phyloP scores from a whole-genome alignment of 1,284 basidiomycete genomes.

The Earliella scabrosa region DNA sequence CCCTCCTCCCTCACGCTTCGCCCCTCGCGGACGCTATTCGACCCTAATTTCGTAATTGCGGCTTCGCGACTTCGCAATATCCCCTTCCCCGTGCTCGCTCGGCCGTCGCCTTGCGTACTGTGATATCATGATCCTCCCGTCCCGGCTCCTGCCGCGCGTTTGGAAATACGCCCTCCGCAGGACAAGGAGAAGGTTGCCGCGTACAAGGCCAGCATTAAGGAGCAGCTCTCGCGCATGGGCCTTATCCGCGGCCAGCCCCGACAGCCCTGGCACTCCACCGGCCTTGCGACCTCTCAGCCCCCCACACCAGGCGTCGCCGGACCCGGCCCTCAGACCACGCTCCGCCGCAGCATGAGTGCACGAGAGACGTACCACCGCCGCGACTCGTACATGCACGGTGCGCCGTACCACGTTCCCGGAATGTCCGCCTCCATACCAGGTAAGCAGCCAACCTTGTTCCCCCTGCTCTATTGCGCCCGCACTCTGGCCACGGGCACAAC shows the following conservation, averaged over 20 bases:
- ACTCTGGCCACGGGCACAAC: too few species aligned
- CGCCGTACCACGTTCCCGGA: conserved; percentile 20
- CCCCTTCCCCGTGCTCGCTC: not conserved
- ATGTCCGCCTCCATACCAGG: conserved; percentile 17
- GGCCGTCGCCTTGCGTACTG: not conserved
- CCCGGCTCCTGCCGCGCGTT: not conserved
- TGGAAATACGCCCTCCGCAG: conserved; percentile 48
- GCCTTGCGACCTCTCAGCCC: conserved; percentile 17
- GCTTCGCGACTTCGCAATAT: not conserved
- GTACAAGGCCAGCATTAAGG: conserved; percentile 84
- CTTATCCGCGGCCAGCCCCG: conserved; percentile 81
- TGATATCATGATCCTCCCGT: not conserved
- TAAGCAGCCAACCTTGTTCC: conserved; percentile 16
- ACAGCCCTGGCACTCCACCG: conserved; percentile 27
- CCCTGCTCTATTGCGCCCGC: not conserved
- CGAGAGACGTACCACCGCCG: conserved; percentile 21
- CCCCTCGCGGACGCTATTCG: conserved; percentile 2
- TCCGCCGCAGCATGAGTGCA: conserved; percentile 27
- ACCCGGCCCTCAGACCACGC: conserved; percentile 30
- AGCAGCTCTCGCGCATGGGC: conserved; percentile 73
- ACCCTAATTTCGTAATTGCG: not conserved
- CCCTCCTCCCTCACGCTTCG: not conserved
- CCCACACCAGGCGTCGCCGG: conserved; percentile 29
- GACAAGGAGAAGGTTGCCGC: conserved; percentile 81
- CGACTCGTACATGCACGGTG: conserved; percentile 12